Evolutionary conservation across 148 eudicot species (phyloP).

Genomic region (Spergularia marina): DNA sequence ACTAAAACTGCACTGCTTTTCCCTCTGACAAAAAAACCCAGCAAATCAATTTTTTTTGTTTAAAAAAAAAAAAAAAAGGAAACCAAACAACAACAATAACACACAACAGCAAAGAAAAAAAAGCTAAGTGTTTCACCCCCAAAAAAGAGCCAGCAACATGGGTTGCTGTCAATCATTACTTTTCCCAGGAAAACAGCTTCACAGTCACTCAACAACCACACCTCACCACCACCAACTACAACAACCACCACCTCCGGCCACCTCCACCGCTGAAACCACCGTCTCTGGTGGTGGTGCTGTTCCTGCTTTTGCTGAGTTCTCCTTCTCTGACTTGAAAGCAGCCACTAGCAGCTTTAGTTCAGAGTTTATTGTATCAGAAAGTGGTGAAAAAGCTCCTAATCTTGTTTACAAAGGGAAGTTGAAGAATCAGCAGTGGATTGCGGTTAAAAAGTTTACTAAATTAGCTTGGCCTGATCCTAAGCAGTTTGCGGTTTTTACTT

Average conservation of each 20-base stretch:
- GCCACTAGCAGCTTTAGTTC: slow-evolving; percentile 72
- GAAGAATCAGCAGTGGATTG: slow-evolving; percentile 48
- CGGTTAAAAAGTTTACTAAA: slow-evolving; percentile 74
- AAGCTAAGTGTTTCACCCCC: background rate
- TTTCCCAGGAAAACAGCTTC: slow-evolving; percentile 39
- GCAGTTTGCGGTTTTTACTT: slow-evolving; percentile 59
- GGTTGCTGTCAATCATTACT: slow-evolving; percentile 60
- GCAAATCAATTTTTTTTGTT: background rate
- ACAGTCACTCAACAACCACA: slow-evolving; percentile 19
- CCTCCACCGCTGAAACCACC: slow-evolving; percentile 22
- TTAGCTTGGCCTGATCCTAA: slow-evolving; percentile 89
- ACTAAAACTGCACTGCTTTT: slow-evolving; percentile 8
- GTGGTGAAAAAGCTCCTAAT: slow-evolving; percentile 75
- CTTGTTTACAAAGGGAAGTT: slow-evolving; percentile 70
- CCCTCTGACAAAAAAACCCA: slow-evolving; percentile 12
- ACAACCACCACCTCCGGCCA: slow-evolving; percentile 19
- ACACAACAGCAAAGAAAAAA: background rate
- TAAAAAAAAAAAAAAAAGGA: no score
- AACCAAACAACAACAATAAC: no score
- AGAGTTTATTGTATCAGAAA: slow-evolving; percentile 67
- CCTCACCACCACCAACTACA: background rate
- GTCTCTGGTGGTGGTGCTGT: background rate
- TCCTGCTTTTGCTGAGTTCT: slow-evolving; percentile 59
- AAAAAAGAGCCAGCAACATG: slow-evolving; percentile 23
- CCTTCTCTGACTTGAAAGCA: slow-evolving; percentile 52